phyloP scores from a whole-genome alignment of 495 filamentous ascomycete genomes.

The Hyaloscypha finlandica region DNA sequence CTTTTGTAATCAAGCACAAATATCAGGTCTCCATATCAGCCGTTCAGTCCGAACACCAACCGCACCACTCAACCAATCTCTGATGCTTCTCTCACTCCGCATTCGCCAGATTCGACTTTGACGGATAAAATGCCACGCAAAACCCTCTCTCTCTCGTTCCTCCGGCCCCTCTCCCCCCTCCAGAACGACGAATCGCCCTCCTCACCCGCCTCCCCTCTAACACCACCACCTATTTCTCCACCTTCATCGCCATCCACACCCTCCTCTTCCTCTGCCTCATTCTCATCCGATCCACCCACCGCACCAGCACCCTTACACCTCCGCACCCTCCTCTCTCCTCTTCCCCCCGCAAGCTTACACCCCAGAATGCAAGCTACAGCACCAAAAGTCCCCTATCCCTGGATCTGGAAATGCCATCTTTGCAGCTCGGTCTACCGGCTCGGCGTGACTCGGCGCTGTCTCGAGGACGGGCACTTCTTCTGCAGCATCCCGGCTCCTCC shows the following conservation, averaged over 20 bases:
- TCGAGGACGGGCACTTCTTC: conserved; percentile 45
- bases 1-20: too few species aligned
- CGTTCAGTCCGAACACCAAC: too few species aligned
- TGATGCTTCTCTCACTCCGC: too few species aligned
- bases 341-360: conserved; percentile 19
- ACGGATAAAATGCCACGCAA: not conserved
- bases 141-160: not conserved
- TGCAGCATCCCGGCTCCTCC: conserved; percentile 30
- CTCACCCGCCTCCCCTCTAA: not conserved
- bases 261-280: conserved; percentile 31
- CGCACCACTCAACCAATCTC: too few species aligned
- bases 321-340: conserved; percentile 32
- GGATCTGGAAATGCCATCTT: conserved; percentile 48
- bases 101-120: not conserved
- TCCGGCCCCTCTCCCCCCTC: not conserved
- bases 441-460: conserved; percentile 47
- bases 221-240: not conserved
- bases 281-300: too few species aligned
- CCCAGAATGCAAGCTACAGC: conserved; percentile 4
- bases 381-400: conserved; percentile 37
- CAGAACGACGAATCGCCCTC: not conserved
- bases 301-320: conserved; percentile 36
- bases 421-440: conserved; percentile 42
- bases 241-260: not conserved
- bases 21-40: too few species aligned